Conservation (phyloP, 1,284 basidiomycete genomes). For the Pulveroboletus sp. region DNA sequence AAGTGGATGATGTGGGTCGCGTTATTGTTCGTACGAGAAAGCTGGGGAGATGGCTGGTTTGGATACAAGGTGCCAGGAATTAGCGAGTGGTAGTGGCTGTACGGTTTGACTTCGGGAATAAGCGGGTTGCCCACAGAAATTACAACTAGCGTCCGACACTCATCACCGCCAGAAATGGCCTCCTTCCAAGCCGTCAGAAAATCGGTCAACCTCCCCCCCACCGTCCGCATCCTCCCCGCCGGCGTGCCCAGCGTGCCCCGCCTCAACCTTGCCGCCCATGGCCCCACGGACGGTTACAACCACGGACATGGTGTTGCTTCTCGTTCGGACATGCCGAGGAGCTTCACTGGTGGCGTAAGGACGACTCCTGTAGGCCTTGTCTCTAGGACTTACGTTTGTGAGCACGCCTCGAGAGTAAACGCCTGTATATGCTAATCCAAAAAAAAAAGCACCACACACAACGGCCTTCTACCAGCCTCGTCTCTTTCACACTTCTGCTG, state of each 20-base stretch:
- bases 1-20: conserved; percentile 32
- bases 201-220: conserved; percentile 81
- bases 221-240: conserved; percentile 73
- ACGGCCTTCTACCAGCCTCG: conserved; percentile 66
- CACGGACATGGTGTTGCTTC: conserved; percentile 55
- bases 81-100: conserved; percentile 34
- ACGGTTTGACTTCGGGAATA: conserved; percentile 25
- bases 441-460: conserved; percentile 44
- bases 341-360: conserved; percentile 58
- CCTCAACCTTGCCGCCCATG: conserved; percentile 69
- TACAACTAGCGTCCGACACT: background rate
- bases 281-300: conserved; percentile 61
- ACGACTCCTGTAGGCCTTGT: conserved; percentile 55
- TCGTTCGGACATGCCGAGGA: conserved; percentile 67
- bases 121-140: conserved; percentile 19
- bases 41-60: conserved; percentile 37
- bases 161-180: conserved; percentile 49
- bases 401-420: conserved; percentile 33
- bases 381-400: conserved; percentile 72
- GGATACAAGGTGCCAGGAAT: conserved; percentile 37
- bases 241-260: conserved; percentile 71
- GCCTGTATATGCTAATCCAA: conserved; percentile 10
- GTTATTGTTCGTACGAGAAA: conserved; percentile 28
- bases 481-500: conserved; percentile 70
- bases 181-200: conserved; percentile 72